Evolutionary conservation across 2,329 filamentous ascomycete genomes (phyloP).

Genomic region (Metarhizium brunneum): DNA sequence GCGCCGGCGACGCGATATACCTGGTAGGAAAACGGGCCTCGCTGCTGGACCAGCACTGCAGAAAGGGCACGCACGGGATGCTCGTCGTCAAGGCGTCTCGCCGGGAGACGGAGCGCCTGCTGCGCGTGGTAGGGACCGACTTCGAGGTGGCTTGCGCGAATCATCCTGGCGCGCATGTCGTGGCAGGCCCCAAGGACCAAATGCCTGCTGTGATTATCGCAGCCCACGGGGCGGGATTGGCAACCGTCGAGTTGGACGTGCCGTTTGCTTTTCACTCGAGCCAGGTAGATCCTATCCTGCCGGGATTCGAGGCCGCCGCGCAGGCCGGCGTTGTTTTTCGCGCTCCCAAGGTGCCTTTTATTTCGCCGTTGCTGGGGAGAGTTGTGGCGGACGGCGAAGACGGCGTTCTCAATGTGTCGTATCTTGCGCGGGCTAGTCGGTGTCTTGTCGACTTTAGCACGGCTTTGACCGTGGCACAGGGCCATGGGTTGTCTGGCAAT

Average conservation of each 20-base stretch:
- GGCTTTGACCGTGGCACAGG: neutral
- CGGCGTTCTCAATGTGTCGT: neutral
- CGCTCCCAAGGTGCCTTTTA: constrained; percentile 7
- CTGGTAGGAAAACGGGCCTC: constrained; percentile 60
- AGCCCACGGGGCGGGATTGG: neutral
- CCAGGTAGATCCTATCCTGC: constrained; percentile 29
- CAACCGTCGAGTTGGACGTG: constrained; percentile 22
- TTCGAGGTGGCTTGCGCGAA: constrained; percentile 48
- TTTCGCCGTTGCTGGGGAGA: constrained; percentile 36
- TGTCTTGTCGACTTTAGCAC: neutral
- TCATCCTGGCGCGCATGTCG: constrained; percentile 48
- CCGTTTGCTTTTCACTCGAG: constrained; percentile 24
- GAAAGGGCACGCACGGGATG: constrained; percentile 54
- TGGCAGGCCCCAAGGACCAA: constrained; percentile 3
- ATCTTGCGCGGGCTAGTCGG: neutral
- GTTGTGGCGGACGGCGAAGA: constrained; percentile 22
- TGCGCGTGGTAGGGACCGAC: constrained; percentile 30
- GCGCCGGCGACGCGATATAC: constrained; percentile 61
- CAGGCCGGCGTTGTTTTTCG: constrained; percentile 1
- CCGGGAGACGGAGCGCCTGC: neutral
- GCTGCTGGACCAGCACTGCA: constrained; percentile 56
- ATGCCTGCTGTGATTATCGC: constrained; percentile 1
- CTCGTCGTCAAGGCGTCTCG: constrained; percentile 34
- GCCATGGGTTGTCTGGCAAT: neutral
- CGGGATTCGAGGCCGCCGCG: constrained; percentile 29